Percentiles rank a stretch among this genome's conserved stretches.
These are phyloP conservation scores for Penicillium polonicum DNA, from an alignment of 2,329 filamentous ascomycete species.

Conservation along the genomic window DNA sequence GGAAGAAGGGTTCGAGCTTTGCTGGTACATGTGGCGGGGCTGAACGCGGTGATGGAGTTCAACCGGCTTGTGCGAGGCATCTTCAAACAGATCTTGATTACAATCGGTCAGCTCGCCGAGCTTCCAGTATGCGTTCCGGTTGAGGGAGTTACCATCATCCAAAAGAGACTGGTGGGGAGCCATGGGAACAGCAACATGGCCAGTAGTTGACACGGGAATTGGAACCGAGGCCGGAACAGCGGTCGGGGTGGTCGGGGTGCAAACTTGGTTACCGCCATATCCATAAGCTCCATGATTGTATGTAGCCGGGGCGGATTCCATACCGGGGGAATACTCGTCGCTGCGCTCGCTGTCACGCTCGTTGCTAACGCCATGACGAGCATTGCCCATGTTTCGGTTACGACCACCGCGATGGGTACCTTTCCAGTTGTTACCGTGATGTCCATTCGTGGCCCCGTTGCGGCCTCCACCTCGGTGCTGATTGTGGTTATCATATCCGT, in stretches of 20 bases:
- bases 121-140: neutral
- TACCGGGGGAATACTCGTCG: neutral
- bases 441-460: neutral
- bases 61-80: neutral
- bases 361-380: neutral
- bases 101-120: neutral
- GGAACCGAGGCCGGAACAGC: neutral
- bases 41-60: neutral
- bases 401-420: neutral
- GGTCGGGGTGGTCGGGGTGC: neutral
- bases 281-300: neutral
- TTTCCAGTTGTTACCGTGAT: neutral
- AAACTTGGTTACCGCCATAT: neutral
- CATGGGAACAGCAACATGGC: neutral
- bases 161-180: neutral
- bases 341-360: neutral
- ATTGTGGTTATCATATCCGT: neutral
- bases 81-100: neutral
- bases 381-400: neutral
- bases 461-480: neutral
- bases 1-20: neutral
- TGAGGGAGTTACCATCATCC: slow-evolving; percentile 1
- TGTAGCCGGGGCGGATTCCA: neutral
- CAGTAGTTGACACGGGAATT: neutral
- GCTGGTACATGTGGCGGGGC: neutral